phyloP scores from a whole-genome alignment of 2,329 filamentous ascomycete genomes.

The Neofusicoccum sp. region DNA sequence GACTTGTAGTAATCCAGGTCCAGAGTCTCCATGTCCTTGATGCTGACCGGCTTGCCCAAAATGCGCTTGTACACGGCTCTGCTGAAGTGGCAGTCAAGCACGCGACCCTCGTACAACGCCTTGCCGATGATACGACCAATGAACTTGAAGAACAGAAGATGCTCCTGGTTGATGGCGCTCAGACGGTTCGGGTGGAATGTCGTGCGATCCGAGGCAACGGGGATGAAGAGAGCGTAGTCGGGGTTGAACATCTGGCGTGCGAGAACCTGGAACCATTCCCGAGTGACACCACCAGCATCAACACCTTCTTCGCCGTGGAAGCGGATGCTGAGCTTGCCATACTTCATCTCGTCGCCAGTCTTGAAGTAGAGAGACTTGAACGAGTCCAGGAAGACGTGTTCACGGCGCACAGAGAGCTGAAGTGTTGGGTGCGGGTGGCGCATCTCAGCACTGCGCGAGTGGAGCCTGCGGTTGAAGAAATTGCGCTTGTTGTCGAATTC shows the following conservation, averaged over 20 bases:
- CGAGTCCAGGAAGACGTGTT: constrained; percentile 96
- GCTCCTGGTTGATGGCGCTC: constrained; percentile 91
- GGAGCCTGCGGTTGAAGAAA: constrained; percentile 94
- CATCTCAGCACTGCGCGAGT: constrained; percentile 67
- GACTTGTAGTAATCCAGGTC: constrained; percentile 99
- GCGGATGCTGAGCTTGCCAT: constrained; percentile 94
- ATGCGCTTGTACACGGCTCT: constrained; percentile 98
- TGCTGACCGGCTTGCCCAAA: constrained; percentile 87
- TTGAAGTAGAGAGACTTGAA: constrained; percentile 99
- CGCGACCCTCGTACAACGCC: constrained; percentile 90
- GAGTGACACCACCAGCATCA: constrained; percentile 93
- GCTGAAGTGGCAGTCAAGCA: constrained; percentile 98
- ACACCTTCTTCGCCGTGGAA: constrained; percentile 98
- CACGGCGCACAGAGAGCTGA: constrained; percentile 84
- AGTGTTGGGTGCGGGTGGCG: constrained; percentile 73
- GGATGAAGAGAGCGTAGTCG: constrained; percentile 93
- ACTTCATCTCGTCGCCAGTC: constrained; percentile 94
- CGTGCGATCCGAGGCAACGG: constrained; percentile 93
- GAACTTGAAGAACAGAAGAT: constrained; percentile 98
- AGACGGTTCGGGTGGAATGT: constrained; percentile 98
- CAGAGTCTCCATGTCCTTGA: constrained; percentile 99
- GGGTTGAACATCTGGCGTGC: constrained; percentile 98
- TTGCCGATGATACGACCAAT: constrained; percentile 98
- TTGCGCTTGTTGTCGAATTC: constrained; percentile 99
- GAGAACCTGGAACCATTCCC: constrained; percentile 99